phyloP scores from a whole-genome alignment of 2,329 filamentous ascomycete genomes.

The Hortaea sp. region DNA sequence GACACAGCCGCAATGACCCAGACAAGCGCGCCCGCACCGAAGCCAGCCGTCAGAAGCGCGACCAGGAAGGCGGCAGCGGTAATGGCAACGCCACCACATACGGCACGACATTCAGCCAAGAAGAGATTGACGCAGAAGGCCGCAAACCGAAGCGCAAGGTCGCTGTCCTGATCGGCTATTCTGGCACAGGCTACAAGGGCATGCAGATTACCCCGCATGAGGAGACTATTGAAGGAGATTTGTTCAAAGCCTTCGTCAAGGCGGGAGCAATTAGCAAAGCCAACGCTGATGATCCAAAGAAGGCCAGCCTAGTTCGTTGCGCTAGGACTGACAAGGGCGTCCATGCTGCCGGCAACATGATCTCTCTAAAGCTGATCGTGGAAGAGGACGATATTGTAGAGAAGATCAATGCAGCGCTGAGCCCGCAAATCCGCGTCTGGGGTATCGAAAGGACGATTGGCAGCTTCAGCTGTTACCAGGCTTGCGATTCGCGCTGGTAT shows the following conservation, averaged over 20 bases:
- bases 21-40: slow-evolving; percentile 38
- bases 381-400: slow-evolving; percentile 80
- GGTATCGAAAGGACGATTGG: slow-evolving; percentile 83
- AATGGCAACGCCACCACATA: slow-evolving; percentile 28
- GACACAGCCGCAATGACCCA: slow-evolving; percentile 33
- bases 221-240: slow-evolving; percentile 90
- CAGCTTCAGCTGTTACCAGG: slow-evolving; percentile 86
- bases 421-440: slow-evolving; percentile 88
- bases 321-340: slow-evolving; percentile 96
- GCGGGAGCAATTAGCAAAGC: slow-evolving; percentile 93
- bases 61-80: slow-evolving; percentile 3
- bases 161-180: slow-evolving; percentile 89
- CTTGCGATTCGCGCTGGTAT: slow-evolving; percentile 92
- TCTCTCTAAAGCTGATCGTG: slow-evolving; percentile 90
- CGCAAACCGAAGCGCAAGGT: slow-evolving; percentile 92
- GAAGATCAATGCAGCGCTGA: slow-evolving; percentile 80
- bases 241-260: slow-evolving; percentile 83
- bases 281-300: slow-evolving; percentile 93
- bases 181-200: slow-evolving; percentile 90
- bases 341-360: slow-evolving; percentile 89
- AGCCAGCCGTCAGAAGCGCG: slow-evolving; percentile 33
- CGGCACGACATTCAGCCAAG: slow-evolving; percentile 48
- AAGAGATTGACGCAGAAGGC: slow-evolving; percentile 80
- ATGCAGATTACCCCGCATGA: slow-evolving; percentile 67
- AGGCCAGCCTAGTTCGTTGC: slow-evolving; percentile 86